A percentile compares a stretch with the other conserved stretches of the same genome.
These are phyloP conservation scores for Pseudogymnoascus sp. DNA, from an alignment of 2,329 filamentous ascomycete species.

Conservation along the genomic window DNA sequence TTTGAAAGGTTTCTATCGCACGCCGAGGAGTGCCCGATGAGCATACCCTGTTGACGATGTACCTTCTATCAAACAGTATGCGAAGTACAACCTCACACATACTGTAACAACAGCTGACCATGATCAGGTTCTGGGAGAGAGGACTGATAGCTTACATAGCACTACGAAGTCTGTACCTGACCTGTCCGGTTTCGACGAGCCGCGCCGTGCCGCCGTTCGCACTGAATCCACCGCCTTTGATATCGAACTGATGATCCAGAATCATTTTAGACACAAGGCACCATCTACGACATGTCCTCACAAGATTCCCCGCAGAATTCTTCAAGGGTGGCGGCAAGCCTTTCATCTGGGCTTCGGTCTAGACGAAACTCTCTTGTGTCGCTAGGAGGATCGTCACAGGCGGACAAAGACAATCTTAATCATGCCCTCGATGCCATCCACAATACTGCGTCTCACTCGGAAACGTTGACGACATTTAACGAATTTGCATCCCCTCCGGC, in stretches of 20 bases:
- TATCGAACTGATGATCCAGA: neutral
- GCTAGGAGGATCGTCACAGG: slow-evolving; percentile 37
- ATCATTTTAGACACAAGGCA: neutral
- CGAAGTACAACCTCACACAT: neutral
- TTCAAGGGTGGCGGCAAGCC: slow-evolving; percentile 14
- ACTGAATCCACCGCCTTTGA: neutral
- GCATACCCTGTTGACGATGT: slow-evolving; percentile 6
- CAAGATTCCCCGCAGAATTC: slow-evolving; percentile 22
- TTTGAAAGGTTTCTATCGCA: neutral
- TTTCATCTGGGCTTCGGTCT: slow-evolving; percentile 22
- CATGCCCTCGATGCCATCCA: slow-evolving; percentile 82
- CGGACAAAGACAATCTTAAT: slow-evolving; percentile 67
- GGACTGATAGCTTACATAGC: neutral
- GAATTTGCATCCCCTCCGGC: slow-evolving; percentile 70
- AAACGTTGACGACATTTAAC: slow-evolving; percentile 84
- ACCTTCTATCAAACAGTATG: neutral
- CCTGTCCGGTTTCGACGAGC: neutral
- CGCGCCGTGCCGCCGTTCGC: neutral
- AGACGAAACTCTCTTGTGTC: slow-evolving; percentile 42
- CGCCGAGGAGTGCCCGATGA: slow-evolving; percentile 2
- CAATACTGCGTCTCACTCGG: slow-evolving; percentile 75
- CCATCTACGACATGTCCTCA: slow-evolving; percentile 22
- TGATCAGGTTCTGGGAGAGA: neutral
- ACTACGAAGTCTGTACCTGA: neutral
- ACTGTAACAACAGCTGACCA: neutral